These are phyloP conservation scores for Massarina eburnea DNA, from an alignment of 2,329 filamentous ascomycete genomes.

Conservation along the genomic window DNA sequence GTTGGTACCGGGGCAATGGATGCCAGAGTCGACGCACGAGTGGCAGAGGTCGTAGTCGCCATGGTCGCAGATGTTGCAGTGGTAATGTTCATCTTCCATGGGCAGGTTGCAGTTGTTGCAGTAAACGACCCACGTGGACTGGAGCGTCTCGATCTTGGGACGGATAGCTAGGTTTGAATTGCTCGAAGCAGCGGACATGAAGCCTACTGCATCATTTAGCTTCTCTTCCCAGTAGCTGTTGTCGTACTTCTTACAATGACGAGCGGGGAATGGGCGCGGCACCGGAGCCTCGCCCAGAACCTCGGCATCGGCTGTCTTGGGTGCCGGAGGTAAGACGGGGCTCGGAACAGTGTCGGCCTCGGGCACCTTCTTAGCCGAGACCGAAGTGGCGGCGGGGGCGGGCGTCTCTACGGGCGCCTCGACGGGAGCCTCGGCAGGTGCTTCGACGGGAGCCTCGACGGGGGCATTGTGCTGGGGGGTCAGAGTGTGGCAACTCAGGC, in stretches of 20 bases:
- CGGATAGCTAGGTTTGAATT: slow-evolving; percentile 42
- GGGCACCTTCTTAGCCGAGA: slow-evolving; percentile 4
- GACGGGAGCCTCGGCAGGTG: slow-evolving; percentile 15
- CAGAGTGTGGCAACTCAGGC: slow-evolving; percentile 31
- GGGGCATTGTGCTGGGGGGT: slow-evolving; percentile 22
- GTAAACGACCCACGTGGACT: slow-evolving; percentile 74
- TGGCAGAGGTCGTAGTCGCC: slow-evolving; percentile 95
- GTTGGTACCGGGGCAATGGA: slow-evolving; percentile 73
- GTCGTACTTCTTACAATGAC: slow-evolving; percentile 27
- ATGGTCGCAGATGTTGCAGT: slow-evolving; percentile 89
- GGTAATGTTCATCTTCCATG: slow-evolving; percentile 83
- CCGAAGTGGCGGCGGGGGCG: slow-evolving; percentile 3
- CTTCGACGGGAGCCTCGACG: slow-evolving; percentile 27
- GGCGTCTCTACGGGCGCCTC: slow-evolving; percentile 2
- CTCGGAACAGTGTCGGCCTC: slow-evolving; percentile 16
- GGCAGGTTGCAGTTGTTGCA: slow-evolving; percentile 86
- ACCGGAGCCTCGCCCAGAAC: slow-evolving; percentile 42
- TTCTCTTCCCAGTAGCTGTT: background rate
- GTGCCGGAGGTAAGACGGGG: slow-evolving; percentile 26
- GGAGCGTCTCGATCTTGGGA: slow-evolving; percentile 40
- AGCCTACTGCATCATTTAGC: slow-evolving; percentile 22
- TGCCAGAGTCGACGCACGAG: slow-evolving; percentile 72
- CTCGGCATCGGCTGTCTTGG: slow-evolving; percentile 19
- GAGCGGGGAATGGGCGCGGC: slow-evolving; percentile 43
- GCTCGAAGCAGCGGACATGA: slow-evolving; percentile 34